Conservation (phyloP, 805 yeast species). For the Candida boleticola region DNA sequence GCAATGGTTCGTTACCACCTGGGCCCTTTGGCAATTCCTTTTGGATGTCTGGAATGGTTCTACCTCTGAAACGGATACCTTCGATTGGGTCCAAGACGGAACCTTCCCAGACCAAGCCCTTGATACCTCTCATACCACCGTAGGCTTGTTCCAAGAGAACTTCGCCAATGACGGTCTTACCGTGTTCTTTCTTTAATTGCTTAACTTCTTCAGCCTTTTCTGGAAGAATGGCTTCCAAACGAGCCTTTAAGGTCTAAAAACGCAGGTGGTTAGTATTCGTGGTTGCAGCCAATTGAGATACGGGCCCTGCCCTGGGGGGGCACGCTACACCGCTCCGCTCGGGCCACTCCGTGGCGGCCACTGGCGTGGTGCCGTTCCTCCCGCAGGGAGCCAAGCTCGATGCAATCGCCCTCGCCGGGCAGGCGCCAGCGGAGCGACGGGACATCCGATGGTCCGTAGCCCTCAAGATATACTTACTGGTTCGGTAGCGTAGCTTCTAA, state of each 20-base stretch:
- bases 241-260: slow-evolving; percentile 79
- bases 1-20: slow-evolving; percentile 62
- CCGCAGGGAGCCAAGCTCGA: too few species aligned
- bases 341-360: too few species aligned
- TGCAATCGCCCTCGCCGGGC: too few species aligned
- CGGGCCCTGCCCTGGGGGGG: too few species aligned
- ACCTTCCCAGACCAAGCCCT: slow-evolving; percentile 77
- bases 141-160: slow-evolving; percentile 44
- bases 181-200: slow-evolving; percentile 86
- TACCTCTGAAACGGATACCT: slow-evolving; percentile 79
- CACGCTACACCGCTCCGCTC: too few species aligned
- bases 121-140: slow-evolving; percentile 83
- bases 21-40: slow-evolving; percentile 58
- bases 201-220: slow-evolving; percentile 89
- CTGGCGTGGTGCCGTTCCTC: too few species aligned
- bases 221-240: slow-evolving; percentile 90
- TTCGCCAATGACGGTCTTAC: slow-evolving; percentile 62
- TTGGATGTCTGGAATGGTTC: slow-evolving; percentile 73
- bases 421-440: too few species aligned
- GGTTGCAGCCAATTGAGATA: too few species aligned
- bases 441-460: neutral
- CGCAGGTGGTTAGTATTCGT: too few species aligned
- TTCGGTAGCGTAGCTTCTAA: slow-evolving; percentile 7
- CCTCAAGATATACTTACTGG: too few species aligned
- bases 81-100: slow-evolving; percentile 72